Evolutionary conservation across 2,329 filamentous ascomycete genomes (phyloP).

Genomic region (Paecilomyces variotii): DNA sequence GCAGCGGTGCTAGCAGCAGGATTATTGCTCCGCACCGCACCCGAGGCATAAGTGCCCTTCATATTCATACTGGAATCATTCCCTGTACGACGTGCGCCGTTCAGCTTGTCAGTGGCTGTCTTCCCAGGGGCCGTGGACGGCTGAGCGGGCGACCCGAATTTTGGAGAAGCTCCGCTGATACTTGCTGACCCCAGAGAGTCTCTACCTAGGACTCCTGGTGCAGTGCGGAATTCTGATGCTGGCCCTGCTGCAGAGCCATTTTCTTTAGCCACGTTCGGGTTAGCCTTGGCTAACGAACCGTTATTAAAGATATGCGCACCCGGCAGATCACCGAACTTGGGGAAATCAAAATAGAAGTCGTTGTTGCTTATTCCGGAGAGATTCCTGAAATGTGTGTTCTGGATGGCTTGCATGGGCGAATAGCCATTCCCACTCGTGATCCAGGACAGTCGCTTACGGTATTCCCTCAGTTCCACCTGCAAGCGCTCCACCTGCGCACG

Average conservation of each 20-base stretch:
- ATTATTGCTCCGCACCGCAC: slow-evolving; percentile 5
- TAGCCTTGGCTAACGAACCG: slow-evolving; percentile 26
- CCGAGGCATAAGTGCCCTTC: not conserved
- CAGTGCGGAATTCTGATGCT: slow-evolving; percentile 11
- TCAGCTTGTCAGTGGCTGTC: not conserved
- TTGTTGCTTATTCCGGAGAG: slow-evolving; percentile 59
- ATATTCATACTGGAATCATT: not conserved
- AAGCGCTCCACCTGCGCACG: slow-evolving; percentile 84
- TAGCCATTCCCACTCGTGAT: slow-evolving; percentile 40
- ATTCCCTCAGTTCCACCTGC: slow-evolving; percentile 76
- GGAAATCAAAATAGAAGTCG: slow-evolving; percentile 93
- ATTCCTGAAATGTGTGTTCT: slow-evolving; percentile 37
- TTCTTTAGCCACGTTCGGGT: slow-evolving; percentile 24
- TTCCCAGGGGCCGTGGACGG: not conserved
- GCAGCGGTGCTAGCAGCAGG: slow-evolving; percentile 12
- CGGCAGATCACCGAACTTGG: slow-evolving; percentile 75
- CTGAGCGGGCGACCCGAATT: slow-evolving; percentile 3
- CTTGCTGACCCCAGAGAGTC: slow-evolving; percentile 11
- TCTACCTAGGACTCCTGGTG: slow-evolving; percentile 23
- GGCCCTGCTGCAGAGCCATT: slow-evolving; percentile 14
- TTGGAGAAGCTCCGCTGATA: not conserved
- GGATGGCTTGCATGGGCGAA: slow-evolving; percentile 43
- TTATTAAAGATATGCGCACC: slow-evolving; percentile 46
- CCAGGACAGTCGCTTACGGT: slow-evolving; percentile 74
- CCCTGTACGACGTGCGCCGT: not conserved